Evolutionary conservation across 257 asterid species (phyloP).

Genomic region (Salvia splendens): DNA sequence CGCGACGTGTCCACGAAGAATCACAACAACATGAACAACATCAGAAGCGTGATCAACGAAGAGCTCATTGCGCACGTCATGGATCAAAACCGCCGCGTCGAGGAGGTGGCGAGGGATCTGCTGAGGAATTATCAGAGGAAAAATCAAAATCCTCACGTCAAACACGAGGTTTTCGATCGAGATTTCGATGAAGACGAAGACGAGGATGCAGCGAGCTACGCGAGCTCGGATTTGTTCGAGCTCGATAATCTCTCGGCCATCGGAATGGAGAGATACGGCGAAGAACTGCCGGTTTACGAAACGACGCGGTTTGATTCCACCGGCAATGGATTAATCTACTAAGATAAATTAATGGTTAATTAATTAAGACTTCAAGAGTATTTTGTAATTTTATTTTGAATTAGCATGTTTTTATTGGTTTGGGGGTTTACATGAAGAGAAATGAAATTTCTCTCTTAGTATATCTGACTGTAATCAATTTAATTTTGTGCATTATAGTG

Average conservation of each 20-base stretch:
- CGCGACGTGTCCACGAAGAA: conserved; percentile 18
- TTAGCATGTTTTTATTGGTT: conserved; percentile 52
- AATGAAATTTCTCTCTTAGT: conserved; percentile 44
- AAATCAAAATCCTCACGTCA: conserved; percentile 31
- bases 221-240: conserved; percentile 87
- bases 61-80: conserved; percentile 55
- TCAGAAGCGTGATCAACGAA: conserved; percentile 36
- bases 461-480: conserved; percentile 4
- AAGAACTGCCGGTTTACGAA: conserved; percentile 84
- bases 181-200: conserved; percentile 42
- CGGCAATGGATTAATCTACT: conserved; percentile 57
- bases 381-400: conserved; percentile 31
- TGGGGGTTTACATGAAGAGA: conserved; percentile 64
- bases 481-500: conserved; percentile 15
- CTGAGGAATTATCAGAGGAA: conserved; percentile 60
- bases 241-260: conserved; percentile 73
- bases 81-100: conserved; percentile 67
- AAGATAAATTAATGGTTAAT: conserved; percentile 16
- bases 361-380: background rate
- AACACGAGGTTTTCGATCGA: conserved; percentile 31
- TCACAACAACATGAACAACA: conserved; percentile 12
- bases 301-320: conserved; percentile 61
- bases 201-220: conserved; percentile 69
- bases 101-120: conserved; percentile 64
- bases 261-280: conserved; percentile 73